Percentiles rank a stretch among this genome's conserved stretches.
These are phyloP conservation scores for Xerocomellus intermedius DNA, from an alignment of 768 basidiomycete species.

Conservation along the genomic window DNA sequence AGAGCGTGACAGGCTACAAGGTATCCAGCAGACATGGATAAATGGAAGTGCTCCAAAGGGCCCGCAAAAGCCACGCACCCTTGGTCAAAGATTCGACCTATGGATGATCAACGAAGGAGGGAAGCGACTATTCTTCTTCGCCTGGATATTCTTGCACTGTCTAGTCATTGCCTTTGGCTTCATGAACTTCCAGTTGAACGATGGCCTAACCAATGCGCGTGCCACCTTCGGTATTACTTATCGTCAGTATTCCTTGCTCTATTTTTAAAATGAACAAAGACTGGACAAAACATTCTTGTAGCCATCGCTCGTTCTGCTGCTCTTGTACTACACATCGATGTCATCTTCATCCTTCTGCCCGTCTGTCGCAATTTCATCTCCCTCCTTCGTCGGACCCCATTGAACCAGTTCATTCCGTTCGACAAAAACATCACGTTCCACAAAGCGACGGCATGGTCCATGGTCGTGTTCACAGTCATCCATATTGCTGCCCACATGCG, in stretches of 20 bases:
- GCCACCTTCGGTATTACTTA: constrained; percentile 73
- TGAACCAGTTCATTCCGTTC: constrained; percentile 87
- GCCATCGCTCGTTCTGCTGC: constrained; percentile 88
- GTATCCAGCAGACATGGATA: constrained; percentile 67
- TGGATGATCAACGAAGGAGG: constrained; percentile 97
- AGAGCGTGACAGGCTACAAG: constrained; percentile 80
- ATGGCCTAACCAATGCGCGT: constrained; percentile 69
- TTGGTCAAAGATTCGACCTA: constrained; percentile 50
- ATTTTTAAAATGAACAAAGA: not conserved
- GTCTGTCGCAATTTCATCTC: constrained; percentile 96
- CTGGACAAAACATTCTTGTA: constrained; percentile 27
- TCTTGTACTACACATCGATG: constrained; percentile 86
- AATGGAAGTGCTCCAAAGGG: constrained; percentile 25
- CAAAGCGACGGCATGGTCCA: constrained; percentile 89
- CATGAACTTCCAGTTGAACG: constrained; percentile 75
- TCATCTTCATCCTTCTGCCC: constrained; percentile 91
- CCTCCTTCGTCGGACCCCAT: constrained; percentile 76
- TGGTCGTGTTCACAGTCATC: constrained; percentile 71
- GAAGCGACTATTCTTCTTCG: constrained; percentile 69
- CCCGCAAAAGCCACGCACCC: constrained; percentile 38
- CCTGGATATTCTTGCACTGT: constrained; percentile 80
- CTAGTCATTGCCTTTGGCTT: constrained; percentile 77
- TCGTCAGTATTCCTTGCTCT: constrained; percentile 43
- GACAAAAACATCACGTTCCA: constrained; percentile 92
- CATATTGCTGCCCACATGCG: constrained; percentile 85